These are phyloP conservation scores for button mushroom (Agaricus bisporus) DNA, from an alignment of 768 basidiomycete genomes.

Conservation along the genomic window DNA sequence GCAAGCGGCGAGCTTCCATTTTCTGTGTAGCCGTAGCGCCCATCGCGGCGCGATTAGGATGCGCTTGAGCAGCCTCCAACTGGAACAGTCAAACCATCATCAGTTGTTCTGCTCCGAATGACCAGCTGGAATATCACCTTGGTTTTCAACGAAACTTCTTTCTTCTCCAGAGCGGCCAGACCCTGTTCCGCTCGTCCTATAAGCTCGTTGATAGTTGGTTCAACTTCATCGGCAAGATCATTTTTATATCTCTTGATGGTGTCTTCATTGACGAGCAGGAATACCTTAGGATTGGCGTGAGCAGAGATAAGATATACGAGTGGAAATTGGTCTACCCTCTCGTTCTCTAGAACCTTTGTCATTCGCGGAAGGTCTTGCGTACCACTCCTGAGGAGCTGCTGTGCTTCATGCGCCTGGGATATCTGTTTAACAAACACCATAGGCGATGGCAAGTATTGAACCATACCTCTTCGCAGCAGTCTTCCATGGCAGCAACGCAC, in stretches of 20 bases:
- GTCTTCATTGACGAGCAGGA: slow-evolving; percentile 65
- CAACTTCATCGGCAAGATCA: slow-evolving; percentile 72
- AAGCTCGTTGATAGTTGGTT: slow-evolving; percentile 74
- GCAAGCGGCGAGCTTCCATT: slow-evolving; percentile 58
- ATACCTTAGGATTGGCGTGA: slow-evolving; percentile 43
- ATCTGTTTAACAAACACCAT: not conserved
- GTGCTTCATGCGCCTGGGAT: slow-evolving; percentile 58
- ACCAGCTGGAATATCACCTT: slow-evolving; percentile 41
- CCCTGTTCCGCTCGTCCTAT: slow-evolving; percentile 68
- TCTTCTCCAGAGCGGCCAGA: slow-evolving; percentile 52
- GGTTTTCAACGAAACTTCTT: slow-evolving; percentile 51
- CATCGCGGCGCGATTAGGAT: slow-evolving; percentile 35
- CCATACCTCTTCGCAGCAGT: slow-evolving; percentile 72
- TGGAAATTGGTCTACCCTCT: slow-evolving; percentile 40
- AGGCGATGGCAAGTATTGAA: not conserved
- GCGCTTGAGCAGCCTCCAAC: slow-evolving; percentile 51
- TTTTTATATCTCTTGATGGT: slow-evolving; percentile 71
- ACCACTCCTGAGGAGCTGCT: slow-evolving; percentile 61
- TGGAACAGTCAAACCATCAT: slow-evolving; percentile 17
- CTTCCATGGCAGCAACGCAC: slow-evolving; percentile 74
- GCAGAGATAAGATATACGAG: not conserved
- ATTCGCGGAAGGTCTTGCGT: slow-evolving; percentile 70
- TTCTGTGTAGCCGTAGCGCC: slow-evolving; percentile 54
- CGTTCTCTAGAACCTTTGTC: slow-evolving; percentile 58
- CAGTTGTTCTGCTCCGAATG: not conserved